A percentile compares a stretch with the other conserved stretches of the same genome.
Conservation (phyloP, 192 early-diverging fungal genomes). For the Hyaloraphidium curvatum region DNA sequence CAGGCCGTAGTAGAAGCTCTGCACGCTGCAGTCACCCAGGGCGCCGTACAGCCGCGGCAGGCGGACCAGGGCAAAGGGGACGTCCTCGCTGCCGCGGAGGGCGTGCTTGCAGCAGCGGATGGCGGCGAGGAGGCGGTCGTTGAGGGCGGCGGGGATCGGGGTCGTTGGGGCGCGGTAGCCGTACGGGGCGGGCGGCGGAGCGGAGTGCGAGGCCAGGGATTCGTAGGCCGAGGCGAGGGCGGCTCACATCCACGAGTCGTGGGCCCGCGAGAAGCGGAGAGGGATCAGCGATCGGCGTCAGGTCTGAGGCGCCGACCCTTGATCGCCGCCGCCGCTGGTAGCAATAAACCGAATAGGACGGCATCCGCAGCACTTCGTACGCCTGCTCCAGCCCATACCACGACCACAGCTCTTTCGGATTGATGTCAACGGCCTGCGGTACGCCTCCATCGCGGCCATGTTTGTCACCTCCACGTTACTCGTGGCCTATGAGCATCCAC, state of each 20-base stretch:
- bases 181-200: too few relatives aligned
- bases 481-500: slow-evolving; percentile 89
- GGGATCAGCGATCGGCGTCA: background rate
- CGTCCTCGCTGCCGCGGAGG: slow-evolving; percentile 38
- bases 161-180: too few relatives aligned
- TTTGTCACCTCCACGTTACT: slow-evolving; percentile 87
- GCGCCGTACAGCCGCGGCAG: slow-evolving; percentile 39
- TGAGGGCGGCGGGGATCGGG: too few relatives aligned
- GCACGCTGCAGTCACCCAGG: slow-evolving; percentile 23
- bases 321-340: slow-evolving; percentile 47
- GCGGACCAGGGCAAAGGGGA: slow-evolving; percentile 27
- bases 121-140: slow-evolving; percentile 21
- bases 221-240: slow-evolving; percentile 59
- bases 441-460: slow-evolving; percentile 69
- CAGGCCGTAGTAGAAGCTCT: slow-evolving; percentile 34
- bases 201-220: slow-evolving; percentile 16
- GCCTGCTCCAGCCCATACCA: slow-evolving; percentile 87
- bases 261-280: slow-evolving; percentile 18
- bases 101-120: slow-evolving; percentile 58
- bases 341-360: slow-evolving; percentile 59
- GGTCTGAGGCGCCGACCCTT: slow-evolving; percentile 7
- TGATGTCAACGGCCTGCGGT: slow-evolving; percentile 65
- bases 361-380: slow-evolving; percentile 69
- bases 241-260: slow-evolving; percentile 72
- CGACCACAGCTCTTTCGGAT: slow-evolving; percentile 60